Percentiles rank a stretch among this genome's conserved stretches.
Conservation (phyloP, 1,284 basidiomycete genomes). For the Malassezia caprae region DNA sequence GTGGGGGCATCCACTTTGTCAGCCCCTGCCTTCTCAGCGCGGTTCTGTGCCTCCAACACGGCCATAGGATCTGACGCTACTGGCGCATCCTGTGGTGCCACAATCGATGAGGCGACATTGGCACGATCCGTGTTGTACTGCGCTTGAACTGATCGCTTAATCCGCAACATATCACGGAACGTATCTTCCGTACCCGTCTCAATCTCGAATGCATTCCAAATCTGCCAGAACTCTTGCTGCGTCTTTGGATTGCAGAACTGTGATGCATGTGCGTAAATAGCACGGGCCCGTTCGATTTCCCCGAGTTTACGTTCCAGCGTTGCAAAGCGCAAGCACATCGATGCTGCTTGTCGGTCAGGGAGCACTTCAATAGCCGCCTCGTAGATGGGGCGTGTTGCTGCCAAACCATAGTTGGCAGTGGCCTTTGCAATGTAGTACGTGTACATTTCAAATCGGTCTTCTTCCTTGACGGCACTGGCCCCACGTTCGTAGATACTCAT, state of each 20-base stretch:
- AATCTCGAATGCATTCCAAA: slow-evolving; percentile 93
- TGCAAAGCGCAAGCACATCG: slow-evolving; percentile 94
- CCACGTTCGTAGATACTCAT: slow-evolving; percentile 95
- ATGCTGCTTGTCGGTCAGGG: slow-evolving; percentile 86
- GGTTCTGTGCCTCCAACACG: slow-evolving; percentile 47
- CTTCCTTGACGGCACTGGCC: slow-evolving; percentile 68
- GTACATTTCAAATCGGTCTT: slow-evolving; percentile 97
- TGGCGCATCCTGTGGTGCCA: slow-evolving; percentile 10
- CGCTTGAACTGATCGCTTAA: slow-evolving; percentile 94
- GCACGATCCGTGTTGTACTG: slow-evolving; percentile 89
- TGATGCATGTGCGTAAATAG: slow-evolving; percentile 90
- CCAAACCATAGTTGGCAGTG: slow-evolving; percentile 88
- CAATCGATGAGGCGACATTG: slow-evolving; percentile 48
- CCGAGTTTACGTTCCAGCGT: slow-evolving; percentile 92
- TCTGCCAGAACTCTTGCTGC: slow-evolving; percentile 80
- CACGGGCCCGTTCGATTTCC: slow-evolving; percentile 92
- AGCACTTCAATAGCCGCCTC: slow-evolving; percentile 87
- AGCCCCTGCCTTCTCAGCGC: slow-evolving; percentile 14
- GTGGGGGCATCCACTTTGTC: slow-evolving; percentile 52
- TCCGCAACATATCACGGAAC: slow-evolving; percentile 94
- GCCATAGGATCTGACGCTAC: slow-evolving; percentile 54
- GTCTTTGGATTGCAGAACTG: slow-evolving; percentile 87
- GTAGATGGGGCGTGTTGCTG: slow-evolving; percentile 92
- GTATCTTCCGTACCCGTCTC: slow-evolving; percentile 96
- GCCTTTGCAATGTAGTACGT: slow-evolving; percentile 88